These are phyloP conservation scores for Corylus heterophylla DNA, from an alignment of 306 rosid genomes.

Conservation along the genomic window DNA sequence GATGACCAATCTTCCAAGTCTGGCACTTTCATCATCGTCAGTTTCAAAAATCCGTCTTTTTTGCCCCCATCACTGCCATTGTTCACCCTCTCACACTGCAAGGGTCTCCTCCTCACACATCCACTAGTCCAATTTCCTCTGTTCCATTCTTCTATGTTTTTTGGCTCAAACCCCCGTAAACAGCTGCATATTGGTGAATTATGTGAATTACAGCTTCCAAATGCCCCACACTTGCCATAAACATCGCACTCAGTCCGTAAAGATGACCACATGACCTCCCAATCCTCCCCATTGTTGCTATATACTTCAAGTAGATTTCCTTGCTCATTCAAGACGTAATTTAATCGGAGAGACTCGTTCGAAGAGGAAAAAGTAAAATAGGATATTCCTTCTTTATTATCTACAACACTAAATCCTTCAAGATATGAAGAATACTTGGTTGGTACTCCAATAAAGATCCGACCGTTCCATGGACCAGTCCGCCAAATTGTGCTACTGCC, in stretches of 20 bases:
- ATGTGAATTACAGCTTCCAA: no score
- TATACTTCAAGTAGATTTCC: constrained; percentile 8
- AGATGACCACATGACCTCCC: neutral
- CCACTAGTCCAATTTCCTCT: no score
- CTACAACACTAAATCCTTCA: constrained; percentile 23
- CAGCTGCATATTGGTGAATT: no score
- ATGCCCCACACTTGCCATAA: constrained; percentile 28
- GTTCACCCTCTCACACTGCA: no score
- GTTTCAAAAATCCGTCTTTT: no score
- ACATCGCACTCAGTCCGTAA: constrained; percentile 27
- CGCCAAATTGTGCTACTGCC: constrained; percentile 44
- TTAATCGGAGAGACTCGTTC: neutral
- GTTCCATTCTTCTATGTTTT: no score
- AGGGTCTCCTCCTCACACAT: no score
- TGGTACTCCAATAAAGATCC: constrained; percentile 42
- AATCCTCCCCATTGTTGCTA: neutral
- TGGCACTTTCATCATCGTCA: no score
- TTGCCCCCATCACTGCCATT: no score
- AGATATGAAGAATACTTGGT: constrained; percentile 30
- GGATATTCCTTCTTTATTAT: constrained; percentile 8
- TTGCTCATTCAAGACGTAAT: constrained; percentile 20
- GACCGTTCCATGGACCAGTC: constrained; percentile 53
- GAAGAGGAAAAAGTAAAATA: neutral
- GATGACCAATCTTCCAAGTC: no score
- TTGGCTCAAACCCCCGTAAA: no score